Evolutionary conservation across 1,284 basidiomycete species (phyloP).

Genomic region (Vanrija humicola): DNA sequence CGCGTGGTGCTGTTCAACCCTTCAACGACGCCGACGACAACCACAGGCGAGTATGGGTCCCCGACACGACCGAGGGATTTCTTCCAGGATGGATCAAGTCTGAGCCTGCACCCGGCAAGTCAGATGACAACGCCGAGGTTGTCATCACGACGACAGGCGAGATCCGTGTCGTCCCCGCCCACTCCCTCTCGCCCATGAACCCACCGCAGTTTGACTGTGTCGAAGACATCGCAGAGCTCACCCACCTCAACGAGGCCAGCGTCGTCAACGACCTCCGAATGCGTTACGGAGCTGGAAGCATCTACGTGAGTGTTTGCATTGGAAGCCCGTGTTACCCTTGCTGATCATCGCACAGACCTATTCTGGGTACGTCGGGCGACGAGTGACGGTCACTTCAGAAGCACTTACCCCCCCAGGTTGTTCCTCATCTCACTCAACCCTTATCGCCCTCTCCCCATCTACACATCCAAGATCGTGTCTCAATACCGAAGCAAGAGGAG

Average conservation of each 20-base stretch:
- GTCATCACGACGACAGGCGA: constrained; percentile 43
- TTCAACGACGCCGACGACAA: neutral
- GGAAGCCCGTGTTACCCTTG: neutral
- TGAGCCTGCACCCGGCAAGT: constrained; percentile 25
- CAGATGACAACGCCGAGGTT: constrained; percentile 39
- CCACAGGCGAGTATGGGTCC: constrained; percentile 46
- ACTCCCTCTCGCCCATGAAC: constrained; percentile 88
- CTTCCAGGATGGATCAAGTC: constrained; percentile 48
- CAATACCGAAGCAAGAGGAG: constrained; percentile 88
- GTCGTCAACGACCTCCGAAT: constrained; percentile 94
- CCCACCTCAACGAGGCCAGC: constrained; percentile 96
- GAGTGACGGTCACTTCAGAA: neutral
- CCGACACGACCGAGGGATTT: constrained; percentile 43
- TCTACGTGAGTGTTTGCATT: constrained; percentile 69
- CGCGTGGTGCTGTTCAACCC: neutral
- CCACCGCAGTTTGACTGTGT: constrained; percentile 98
- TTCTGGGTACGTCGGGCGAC: constrained; percentile 36
- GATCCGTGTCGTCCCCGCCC: constrained; percentile 62
- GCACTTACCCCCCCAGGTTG: constrained; percentile 18
- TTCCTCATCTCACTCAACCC: constrained; percentile 99
- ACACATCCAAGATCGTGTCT: constrained; percentile 85
- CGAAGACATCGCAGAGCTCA: constrained; percentile 97
- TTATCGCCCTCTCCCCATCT: constrained; percentile 87
- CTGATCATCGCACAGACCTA: constrained; percentile 35
- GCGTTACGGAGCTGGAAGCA: constrained; percentile 85